Base-by-base conservation (phyloP, 2,329 filamentous ascomycete species). In the Cryphonectria nitschkei region DNA sequence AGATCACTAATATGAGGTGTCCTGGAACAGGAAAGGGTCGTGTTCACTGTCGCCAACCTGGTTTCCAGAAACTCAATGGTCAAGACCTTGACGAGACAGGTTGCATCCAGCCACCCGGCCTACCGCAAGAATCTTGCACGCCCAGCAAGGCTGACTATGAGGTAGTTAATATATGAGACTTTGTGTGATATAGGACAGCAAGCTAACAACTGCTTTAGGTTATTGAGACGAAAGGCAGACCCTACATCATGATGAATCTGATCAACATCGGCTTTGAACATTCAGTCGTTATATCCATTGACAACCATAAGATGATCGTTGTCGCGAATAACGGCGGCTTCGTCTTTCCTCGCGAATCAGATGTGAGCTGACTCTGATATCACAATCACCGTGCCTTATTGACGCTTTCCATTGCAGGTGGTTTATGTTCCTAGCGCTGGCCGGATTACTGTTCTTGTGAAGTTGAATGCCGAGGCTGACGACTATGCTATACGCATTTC, bases 271-370 rank as follows among this genome's bases (percentile, higher is more conserved):
- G 73, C 19, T 74, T 75, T 39, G 74, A 74, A 68, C 74, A 75
- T 62, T 67, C 68, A 2, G 52, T 75, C 60, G 39, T 62, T 22
- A 65, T 72, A 22, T 74, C 73, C 13, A 73, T 76, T n/a, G 75
- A 76, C 52, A 65, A 68, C n/a, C 75, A 76, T 63, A 74, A 75
- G 54, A 75, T 76, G 71, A 67, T 70, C 58, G 72, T 76, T 2
- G 72, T 76, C 2, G 75, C 75, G 29, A 76, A 75, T 54, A 73
- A 76, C 29, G 74, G 74, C 8, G 75, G 75, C 7, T 76, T 76
- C n/a, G 72, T 74, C 9, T 29, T 46, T 29, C 75, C 75, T 1
- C 54, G 70, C 14, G 66, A 63, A 63, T 29, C 61, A 63, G 61
- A 63, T 34, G 61, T 63, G 19, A 41, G 61, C 32, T 34, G 61